Conservation (phyloP, 805 yeast species). For the Cyberlindnera saturnus region DNA sequence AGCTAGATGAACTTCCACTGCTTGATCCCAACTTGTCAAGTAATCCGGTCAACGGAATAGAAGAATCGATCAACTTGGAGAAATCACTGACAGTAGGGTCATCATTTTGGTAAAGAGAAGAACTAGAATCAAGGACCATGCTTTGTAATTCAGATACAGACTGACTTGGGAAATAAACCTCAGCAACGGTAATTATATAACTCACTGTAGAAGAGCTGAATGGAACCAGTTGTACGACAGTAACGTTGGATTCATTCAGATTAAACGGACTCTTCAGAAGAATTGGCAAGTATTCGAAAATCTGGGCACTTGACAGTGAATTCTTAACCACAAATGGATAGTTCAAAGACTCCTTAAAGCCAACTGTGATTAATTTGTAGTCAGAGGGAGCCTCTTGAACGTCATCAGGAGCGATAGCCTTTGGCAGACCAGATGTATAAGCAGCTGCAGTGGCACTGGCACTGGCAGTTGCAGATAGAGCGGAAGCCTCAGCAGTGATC, state of each 20-base stretch:
- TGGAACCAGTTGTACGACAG: constrained; percentile 71
- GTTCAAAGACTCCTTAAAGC: constrained; percentile 73
- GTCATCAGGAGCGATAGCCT: constrained; percentile 66
- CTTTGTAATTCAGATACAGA: constrained; percentile 44
- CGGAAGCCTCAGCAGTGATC: constrained; percentile 29
- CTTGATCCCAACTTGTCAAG: constrained; percentile 6
- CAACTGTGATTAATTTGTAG: constrained; percentile 59
- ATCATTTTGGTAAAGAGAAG: constrained; percentile 56
- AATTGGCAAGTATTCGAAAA: constrained; percentile 77
- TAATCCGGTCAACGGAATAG: constrained; percentile 52
- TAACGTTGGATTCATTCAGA: constrained; percentile 34
- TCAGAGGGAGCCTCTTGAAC: constrained; percentile 38
- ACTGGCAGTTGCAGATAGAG: constrained; percentile 18
- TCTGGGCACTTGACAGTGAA: constrained; percentile 75
- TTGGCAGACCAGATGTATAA: constrained; percentile 56
- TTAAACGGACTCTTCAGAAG: constrained; percentile 61
- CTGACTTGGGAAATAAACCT: constrained; percentile 67
- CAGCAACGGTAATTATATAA: constrained; percentile 84
- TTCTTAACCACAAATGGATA: constrained; percentile 77
- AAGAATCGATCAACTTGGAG: constrained; percentile 65
- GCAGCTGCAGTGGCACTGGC: constrained; percentile 23
- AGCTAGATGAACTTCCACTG: constrained; percentile 13
- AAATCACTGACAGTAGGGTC: constrained; percentile 49
- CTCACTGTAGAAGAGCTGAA: constrained; percentile 47
- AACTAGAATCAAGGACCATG: constrained; percentile 42